Evolutionary conservation across 805 yeast genomes (phyloP), one percentile per base, ranked within the genome.

Genomic region (Lipomyces oligophaga): DNA sequence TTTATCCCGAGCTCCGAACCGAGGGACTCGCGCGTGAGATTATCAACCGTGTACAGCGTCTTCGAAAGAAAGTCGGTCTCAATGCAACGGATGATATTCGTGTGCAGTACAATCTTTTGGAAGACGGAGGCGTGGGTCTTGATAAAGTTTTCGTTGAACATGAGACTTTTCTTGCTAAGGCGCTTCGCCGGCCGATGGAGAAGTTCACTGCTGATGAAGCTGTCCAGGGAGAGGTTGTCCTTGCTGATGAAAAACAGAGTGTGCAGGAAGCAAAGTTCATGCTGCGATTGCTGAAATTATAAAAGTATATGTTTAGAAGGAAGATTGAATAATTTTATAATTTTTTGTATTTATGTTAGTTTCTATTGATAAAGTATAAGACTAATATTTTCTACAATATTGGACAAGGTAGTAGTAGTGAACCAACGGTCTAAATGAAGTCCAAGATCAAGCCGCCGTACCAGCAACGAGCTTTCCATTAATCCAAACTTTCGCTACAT

Each of bases 21-120:
- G 97, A 93, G 73, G 97, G 97, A 67, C 75, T 85, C 60, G 96
- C 96, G 5, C 86, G 99, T 74, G 97, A 93, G 69, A 76, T 93
- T 64, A 79, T 93, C 63, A 93, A 93, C 78, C 88, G 98, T 71
- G 87, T 93, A 58, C 99, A 93, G 76, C 83, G 96, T 68, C 79
- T 89, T 65, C 84, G 99, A 72, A 93, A 93, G 83, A 88, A 89
- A 77, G 88, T 85, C 55, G 95, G 96, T 27, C 76, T 93, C 63
- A 85, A 85, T 64, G 89, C 95, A 53, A 90, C 97, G 36, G 98
- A 93, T 65, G 98, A 93, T 59, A 94, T 93, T 41, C 67, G 78
- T 55, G 96, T 93, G 50, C 88, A 90, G 69, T 85, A 85, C 69
- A 71, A 78, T 55, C 58, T 70, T 47, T 76, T 79, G 56, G 88